Evolutionary conservation across 345 rosid genomes (phyloP).

Genomic region (Geranium rotundifolium): DNA sequence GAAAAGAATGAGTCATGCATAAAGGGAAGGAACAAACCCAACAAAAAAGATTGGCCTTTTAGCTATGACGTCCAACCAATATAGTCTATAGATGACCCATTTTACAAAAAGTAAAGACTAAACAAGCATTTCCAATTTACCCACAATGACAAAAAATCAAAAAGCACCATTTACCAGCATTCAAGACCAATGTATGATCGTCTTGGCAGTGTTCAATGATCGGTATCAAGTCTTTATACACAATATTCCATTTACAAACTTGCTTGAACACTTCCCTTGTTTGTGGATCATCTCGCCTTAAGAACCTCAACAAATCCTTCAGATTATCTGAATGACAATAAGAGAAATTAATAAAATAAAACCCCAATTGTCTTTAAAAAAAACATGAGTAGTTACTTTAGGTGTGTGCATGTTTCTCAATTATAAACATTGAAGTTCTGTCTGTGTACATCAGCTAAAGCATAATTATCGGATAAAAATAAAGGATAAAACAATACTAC

Average conservation of each 20-base stretch:
- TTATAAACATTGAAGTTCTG: background rate
- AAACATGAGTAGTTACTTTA: background rate
- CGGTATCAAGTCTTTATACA: conserved; percentile 75
- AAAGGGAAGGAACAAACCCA: too few relatives aligned
- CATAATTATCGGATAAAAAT: background rate
- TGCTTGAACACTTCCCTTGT: conserved; percentile 78
- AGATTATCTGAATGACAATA: conserved; percentile 34
- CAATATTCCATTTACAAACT: conserved; percentile 76
- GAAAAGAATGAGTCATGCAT: too few relatives aligned
- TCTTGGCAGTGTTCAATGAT: conserved; percentile 60
- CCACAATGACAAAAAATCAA: background rate
- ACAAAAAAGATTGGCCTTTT: too few relatives aligned
- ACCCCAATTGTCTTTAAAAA: background rate
- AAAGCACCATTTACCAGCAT: conserved; percentile 40
- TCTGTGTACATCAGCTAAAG: background rate
- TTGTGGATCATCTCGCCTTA: conserved; percentile 79
- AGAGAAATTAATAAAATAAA: too few relatives aligned
- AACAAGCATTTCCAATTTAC: background rate
- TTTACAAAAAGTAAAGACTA: background rate
- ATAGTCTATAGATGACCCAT: too few relatives aligned
- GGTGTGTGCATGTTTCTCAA: background rate
- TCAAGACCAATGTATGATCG: conserved; percentile 52
- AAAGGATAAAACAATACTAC: background rate
- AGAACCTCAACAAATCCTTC: conserved; percentile 70
- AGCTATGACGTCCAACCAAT: too few relatives aligned